Conservation (phyloP, 2,329 filamentous ascomycete genomes). For the Fusarium avenaceum region DNA sequence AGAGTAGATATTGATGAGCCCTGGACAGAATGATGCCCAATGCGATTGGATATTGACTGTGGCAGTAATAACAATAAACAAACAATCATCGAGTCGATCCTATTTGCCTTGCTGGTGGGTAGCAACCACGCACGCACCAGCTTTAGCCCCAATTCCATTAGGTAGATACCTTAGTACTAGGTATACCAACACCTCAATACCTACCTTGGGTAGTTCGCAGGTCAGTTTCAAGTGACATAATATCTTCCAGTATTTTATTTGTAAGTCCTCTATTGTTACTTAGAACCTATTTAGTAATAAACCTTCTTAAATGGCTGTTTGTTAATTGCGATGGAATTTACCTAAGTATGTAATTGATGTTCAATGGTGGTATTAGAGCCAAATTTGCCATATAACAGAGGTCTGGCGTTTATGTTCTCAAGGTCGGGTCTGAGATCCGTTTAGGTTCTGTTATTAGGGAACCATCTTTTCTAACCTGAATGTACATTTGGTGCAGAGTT, state of each 20-base stretch:
- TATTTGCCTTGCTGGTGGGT: slow-evolving; percentile 29
- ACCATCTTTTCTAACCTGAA: too few species aligned
- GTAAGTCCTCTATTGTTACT: too few species aligned
- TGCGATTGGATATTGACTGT: slow-evolving; percentile 12
- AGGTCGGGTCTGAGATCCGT: too few species aligned
- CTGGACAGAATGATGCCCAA: slow-evolving; percentile 16
- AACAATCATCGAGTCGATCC: slow-evolving; percentile 4
- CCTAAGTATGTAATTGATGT: background rate
- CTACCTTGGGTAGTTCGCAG: slow-evolving; percentile 7
- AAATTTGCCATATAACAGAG: too few species aligned
- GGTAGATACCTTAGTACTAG: too few species aligned
- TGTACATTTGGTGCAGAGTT: too few species aligned
- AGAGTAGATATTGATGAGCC: background rate
- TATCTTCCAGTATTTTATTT: background rate
- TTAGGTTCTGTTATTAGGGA: too few species aligned
- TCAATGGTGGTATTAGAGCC: too few species aligned
- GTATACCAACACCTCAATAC: background rate
- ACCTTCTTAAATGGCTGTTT: too few species aligned
- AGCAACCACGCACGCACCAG: slow-evolving; percentile 40
- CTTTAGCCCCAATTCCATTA: slow-evolving; percentile 10
- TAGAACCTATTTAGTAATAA: too few species aligned
- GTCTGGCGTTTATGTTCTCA: too few species aligned
- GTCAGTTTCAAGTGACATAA: slow-evolving; percentile 12
- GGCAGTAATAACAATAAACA: slow-evolving; percentile 9
- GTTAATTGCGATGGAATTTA: too few species aligned